Conservation (phyloP, 2,329 filamentous ascomycete genomes). For the Cladosporium phlei region DNA sequence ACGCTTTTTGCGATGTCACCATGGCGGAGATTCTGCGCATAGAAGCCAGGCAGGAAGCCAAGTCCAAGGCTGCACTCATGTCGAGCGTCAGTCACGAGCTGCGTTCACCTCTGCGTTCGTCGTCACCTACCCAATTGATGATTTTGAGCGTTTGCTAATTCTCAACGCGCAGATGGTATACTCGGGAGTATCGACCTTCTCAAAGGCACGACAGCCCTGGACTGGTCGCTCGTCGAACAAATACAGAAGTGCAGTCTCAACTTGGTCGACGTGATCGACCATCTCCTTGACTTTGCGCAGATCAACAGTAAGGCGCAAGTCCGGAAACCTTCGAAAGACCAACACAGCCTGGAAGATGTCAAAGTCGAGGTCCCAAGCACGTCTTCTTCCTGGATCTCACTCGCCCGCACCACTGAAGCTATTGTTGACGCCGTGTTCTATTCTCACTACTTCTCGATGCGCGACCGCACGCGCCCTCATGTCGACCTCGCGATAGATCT, state of each 20-base stretch:
- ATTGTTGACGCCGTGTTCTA: slow-evolving; percentile 49
- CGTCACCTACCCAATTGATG: too few species aligned
- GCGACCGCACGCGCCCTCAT: slow-evolving; percentile 39
- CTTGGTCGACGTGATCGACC: slow-evolving; percentile 32
- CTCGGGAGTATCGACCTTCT: slow-evolving; percentile 42
- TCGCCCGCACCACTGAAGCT: slow-evolving; percentile 42
- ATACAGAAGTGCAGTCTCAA: slow-evolving; percentile 33
- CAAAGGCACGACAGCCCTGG: slow-evolving; percentile 34
- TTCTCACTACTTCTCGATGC: slow-evolving; percentile 12
- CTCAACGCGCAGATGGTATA: too few species aligned
- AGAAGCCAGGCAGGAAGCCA: slow-evolving; percentile 38
- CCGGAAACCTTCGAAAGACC: slow-evolving; percentile 15
- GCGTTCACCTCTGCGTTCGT: slow-evolving; percentile 40
- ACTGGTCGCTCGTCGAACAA: slow-evolving; percentile 11
- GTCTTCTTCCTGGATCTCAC: not conserved
- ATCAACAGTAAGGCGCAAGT: slow-evolving; percentile 37
- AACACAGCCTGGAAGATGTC: not conserved
- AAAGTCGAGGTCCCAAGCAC: not conserved
- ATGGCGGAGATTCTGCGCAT: slow-evolving; percentile 39
- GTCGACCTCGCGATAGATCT: slow-evolving; percentile 26
- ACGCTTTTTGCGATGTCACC: slow-evolving; percentile 40
- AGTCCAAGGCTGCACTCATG: slow-evolving; percentile 51
- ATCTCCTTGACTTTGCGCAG: slow-evolving; percentile 38
- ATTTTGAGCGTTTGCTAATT: too few species aligned
- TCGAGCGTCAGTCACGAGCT: slow-evolving; percentile 51